Conservation (phyloP, 805 yeast genomes). For the Wickerhamiella parazyma region DNA sequence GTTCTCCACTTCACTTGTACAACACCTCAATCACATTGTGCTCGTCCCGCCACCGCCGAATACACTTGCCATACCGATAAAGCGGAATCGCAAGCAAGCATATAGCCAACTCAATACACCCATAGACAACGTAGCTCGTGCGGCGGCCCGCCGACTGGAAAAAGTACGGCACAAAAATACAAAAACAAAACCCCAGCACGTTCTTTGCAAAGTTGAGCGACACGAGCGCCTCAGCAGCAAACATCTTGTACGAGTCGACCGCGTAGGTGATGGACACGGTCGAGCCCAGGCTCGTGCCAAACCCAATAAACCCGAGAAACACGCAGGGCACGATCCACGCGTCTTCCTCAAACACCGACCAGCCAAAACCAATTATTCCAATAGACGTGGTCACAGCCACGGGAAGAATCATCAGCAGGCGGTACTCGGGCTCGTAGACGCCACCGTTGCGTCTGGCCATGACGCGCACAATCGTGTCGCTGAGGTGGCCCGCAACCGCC, state of each 20-base stretch:
- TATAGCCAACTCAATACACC: constrained; percentile 36
- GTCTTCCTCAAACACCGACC: constrained; percentile 37
- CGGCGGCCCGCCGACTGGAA: constrained; percentile 31
- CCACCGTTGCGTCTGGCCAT: constrained; percentile 38
- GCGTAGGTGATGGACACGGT: constrained; percentile 49
- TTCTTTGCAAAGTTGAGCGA: constrained; percentile 43
- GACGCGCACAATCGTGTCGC: constrained; percentile 36
- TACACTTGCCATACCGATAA: constrained; percentile 40
- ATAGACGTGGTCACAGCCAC: constrained; percentile 32
- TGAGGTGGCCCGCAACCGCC: constrained; percentile 36
- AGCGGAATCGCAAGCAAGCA: constrained; percentile 38
- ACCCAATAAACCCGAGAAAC: constrained; percentile 42
- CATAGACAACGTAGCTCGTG: constrained; percentile 39
- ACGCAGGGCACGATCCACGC: constrained; percentile 45
- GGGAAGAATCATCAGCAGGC: constrained; percentile 41
- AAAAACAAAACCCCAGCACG: constrained; percentile 40
- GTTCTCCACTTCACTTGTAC: constrained; percentile 17
- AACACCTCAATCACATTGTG: constrained; percentile 31
- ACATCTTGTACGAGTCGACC: constrained; percentile 43
- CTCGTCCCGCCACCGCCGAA: constrained; percentile 39
- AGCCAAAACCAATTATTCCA: constrained; percentile 52
- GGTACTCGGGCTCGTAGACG: constrained; percentile 49
- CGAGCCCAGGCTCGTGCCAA: constrained; percentile 48
- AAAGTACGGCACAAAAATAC: constrained; percentile 41
- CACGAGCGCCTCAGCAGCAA: constrained; percentile 46